Evolutionary conservation across 371 early-diverging fungal species (phyloP).

Genomic region (Rhizomucor pusillus): DNA sequence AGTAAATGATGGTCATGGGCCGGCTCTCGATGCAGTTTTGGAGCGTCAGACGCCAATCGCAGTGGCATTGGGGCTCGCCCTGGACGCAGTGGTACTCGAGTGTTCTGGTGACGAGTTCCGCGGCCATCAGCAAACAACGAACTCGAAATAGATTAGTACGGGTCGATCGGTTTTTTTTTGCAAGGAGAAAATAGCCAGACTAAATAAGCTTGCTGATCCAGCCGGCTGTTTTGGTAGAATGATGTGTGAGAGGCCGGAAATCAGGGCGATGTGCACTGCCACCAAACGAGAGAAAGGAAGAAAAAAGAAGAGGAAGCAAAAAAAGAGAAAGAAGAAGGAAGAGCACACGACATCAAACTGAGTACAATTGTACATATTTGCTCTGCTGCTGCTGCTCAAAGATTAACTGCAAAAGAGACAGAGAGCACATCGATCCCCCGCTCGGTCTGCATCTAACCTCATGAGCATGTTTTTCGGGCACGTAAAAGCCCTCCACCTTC

Average conservation of each 20-base stretch:
- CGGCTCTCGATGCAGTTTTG: constrained; percentile 15
- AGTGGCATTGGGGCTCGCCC: constrained; percentile 18
- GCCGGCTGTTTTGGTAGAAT: neutral
- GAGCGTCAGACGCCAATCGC: constrained; percentile 30
- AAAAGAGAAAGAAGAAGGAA: neutral
- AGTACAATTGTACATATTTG: too few species aligned
- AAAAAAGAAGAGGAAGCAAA: neutral
- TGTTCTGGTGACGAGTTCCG: constrained; percentile 4
- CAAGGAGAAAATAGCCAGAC: too few species aligned
- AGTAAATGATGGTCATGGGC: constrained; percentile 20
- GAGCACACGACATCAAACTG: neutral
- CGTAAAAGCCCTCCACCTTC: too few species aligned
- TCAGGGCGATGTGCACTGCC: neutral
- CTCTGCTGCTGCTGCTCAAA: too few species aligned
- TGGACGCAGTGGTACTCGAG: constrained; percentile 11
- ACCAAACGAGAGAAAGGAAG: neutral
- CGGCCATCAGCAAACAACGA: neutral
- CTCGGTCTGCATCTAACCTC: too few species aligned
- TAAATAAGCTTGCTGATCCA: too few species aligned
- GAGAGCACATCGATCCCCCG: too few species aligned
- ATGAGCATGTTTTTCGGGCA: too few species aligned
- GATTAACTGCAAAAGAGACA: too few species aligned
- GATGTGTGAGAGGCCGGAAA: too few species aligned
- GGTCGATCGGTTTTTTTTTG: too few species aligned
- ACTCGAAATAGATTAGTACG: too few species aligned